Conservation (phyloP, 129 eudicot species). For the Glebionis coronaria region DNA sequence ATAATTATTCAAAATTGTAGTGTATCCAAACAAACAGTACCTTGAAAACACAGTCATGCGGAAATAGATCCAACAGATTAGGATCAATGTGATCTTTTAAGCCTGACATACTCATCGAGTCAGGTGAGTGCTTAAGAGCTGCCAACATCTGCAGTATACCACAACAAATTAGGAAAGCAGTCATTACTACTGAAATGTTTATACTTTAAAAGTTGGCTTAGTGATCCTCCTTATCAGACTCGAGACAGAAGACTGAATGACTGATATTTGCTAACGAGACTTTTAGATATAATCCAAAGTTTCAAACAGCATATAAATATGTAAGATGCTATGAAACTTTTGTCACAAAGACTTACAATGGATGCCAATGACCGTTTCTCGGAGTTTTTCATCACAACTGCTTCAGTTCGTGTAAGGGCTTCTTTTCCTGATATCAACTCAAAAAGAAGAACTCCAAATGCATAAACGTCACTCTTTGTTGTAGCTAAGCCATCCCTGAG, state of each 20-base stretch:
- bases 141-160: slow-evolving; percentile 70
- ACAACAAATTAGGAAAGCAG: slow-evolving; percentile 10
- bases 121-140: slow-evolving; percentile 76
- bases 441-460: slow-evolving; percentile 90
- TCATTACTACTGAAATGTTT: neutral
- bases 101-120: slow-evolving; percentile 75
- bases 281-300: too few species aligned
- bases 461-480: slow-evolving; percentile 82
- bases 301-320: neutral
- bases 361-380: slow-evolving; percentile 83
- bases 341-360: slow-evolving; percentile 53
- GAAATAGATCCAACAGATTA: slow-evolving; percentile 74
- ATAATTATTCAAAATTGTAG: too few species aligned
- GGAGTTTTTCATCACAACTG: slow-evolving; percentile 42
- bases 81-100: slow-evolving; percentile 87
- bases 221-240: too few species aligned
- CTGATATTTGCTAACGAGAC: too few species aligned
- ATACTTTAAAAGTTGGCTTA: too few species aligned
- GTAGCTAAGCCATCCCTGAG: slow-evolving; percentile 83
- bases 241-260: too few species aligned
- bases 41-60: slow-evolving; percentile 95
- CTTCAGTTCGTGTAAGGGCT: slow-evolving; percentile 76
- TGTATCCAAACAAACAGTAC: too few species aligned
- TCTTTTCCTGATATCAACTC: slow-evolving; percentile 89
- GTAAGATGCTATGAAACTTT: too few species aligned